Base-by-base conservation (phyloP, 2,329 filamentous ascomycete genomes). In the Diaporthe capsici region DNA sequence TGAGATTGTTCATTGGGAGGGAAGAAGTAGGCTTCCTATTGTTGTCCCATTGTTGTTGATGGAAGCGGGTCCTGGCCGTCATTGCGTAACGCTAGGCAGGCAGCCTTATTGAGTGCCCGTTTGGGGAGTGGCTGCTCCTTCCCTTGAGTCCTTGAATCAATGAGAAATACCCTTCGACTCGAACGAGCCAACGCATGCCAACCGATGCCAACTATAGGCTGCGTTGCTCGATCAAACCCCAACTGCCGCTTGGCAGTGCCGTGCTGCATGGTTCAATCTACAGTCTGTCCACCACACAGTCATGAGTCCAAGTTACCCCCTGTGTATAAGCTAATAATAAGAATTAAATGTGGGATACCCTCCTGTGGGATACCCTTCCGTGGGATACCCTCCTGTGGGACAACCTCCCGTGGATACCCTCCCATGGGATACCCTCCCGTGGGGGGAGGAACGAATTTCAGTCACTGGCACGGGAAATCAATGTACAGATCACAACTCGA, bases 41-140 rank as follows among this genome's bases (percentile, higher is more conserved):
- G 76, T 77, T 37, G 71, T 68, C 42, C 60, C 42, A 75, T 77
- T 76, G 76, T 77, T 20, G 53, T 20, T 42, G 39, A 49, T 72
- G 58, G 51, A 60, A 60, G 44, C 25, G 73, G 47, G 28, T 17
- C 22, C 20, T 1, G 47, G 20, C 49, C 22, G 39, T 65, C 49
- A 28, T 67, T 28, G 47, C 60, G 25, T 25, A n/a, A 63, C 17
- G n/a, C 37, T 34, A 49, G 28, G 49, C n/a, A 39, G 37, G 37
- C 55, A 47, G 44, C 20, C 68, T 39, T 22, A 65, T 72, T 65
- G 57, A 72, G 9, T 25, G 34, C 37, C 42, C 42, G 12, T 53
- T 53, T n/a, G 58, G 70, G 58, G 31, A 65, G 15, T 34, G 15
- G 10, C 39, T 34, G n/a, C 42, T 65, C 42, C 22, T 65, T 65